A percentile compares a stretch with the other conserved stretches of the same genome.
Evolutionary conservation across 768 basidiomycete species (phyloP).

Genomic region (Clitopilus hobsonii): DNA sequence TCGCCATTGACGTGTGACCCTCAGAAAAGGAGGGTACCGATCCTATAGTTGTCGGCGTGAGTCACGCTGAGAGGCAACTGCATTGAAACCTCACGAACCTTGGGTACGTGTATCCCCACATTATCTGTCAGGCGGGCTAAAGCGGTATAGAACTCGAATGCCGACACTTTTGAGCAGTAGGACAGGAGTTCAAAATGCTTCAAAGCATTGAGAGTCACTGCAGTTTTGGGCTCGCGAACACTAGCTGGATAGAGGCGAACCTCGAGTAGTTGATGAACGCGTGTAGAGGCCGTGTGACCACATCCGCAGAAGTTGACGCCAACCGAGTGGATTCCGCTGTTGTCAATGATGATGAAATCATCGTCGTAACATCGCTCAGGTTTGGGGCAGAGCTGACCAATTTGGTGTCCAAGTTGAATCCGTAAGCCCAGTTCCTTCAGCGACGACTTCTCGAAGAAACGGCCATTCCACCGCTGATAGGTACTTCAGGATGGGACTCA

Average conservation of each 20-base stretch:
- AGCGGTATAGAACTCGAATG: constrained; percentile 22
- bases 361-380: constrained; percentile 8
- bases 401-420: constrained; percentile 23
- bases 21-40: not conserved
- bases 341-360: constrained; percentile 26
- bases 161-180: constrained; percentile 22
- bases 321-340: constrained; percentile 24
- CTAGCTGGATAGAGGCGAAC: constrained; percentile 27
- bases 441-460: not conserved
- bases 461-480: too few species aligned
- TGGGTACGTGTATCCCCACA: not conserved
- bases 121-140: constrained; percentile 21
- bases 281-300: constrained; percentile 5
- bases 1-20: constrained; percentile 11
- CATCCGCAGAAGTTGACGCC: constrained; percentile 27
- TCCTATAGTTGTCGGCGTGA: not conserved
- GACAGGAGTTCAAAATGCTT: constrained; percentile 19
- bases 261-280: constrained; percentile 23
- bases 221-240: constrained; percentile 17
- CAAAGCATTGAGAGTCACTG: constrained; percentile 18
- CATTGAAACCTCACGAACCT: too few species aligned
- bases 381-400: constrained; percentile 9
- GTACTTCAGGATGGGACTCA: too few species aligned
- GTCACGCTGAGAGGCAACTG: too few species aligned
- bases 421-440: constrained; percentile 20